These are phyloP conservation scores for Floccularia luteovirens DNA, from an alignment of 768 basidiomycete species.

Conservation along the genomic window DNA sequence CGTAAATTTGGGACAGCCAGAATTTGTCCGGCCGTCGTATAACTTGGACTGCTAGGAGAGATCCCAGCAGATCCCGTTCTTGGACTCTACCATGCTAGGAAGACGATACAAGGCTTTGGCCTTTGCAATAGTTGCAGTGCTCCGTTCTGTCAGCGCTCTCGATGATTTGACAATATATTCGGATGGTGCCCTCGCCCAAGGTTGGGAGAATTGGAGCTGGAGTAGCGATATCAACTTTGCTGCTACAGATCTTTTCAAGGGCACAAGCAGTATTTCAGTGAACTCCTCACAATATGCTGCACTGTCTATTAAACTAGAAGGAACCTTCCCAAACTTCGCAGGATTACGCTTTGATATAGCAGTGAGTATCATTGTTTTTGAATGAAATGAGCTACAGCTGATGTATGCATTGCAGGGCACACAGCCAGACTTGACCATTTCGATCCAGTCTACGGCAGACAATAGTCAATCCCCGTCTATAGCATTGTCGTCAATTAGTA, in stretches of 20 bases:
- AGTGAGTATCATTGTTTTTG: constrained; percentile 15
- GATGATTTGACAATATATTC: constrained; percentile 34
- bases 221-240: constrained; percentile 31
- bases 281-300: constrained; percentile 35
- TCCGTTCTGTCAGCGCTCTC: constrained; percentile 11
- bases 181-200: constrained; percentile 29
- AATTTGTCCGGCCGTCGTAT: background rate
- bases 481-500: constrained; percentile 33
- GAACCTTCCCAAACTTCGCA: constrained; percentile 32
- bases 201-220: constrained; percentile 51
- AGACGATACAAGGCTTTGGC: constrained; percentile 11
- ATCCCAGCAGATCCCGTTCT: background rate
- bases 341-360: constrained; percentile 46
- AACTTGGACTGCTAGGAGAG: background rate
- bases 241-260: constrained; percentile 34
- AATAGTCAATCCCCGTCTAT: constrained; percentile 28
- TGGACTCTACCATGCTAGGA: constrained; percentile 9
- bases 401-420: constrained; percentile 22
- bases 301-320: constrained; percentile 36
- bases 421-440: constrained; percentile 35
- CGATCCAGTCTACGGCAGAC: constrained; percentile 30
- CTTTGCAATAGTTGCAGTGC: constrained; percentile 12
- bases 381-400: constrained; percentile 1
- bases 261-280: constrained; percentile 34
- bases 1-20: constrained; percentile 7